Conservation (phyloP, 257 asterid species). For the Primulina huaijiensis region DNA sequence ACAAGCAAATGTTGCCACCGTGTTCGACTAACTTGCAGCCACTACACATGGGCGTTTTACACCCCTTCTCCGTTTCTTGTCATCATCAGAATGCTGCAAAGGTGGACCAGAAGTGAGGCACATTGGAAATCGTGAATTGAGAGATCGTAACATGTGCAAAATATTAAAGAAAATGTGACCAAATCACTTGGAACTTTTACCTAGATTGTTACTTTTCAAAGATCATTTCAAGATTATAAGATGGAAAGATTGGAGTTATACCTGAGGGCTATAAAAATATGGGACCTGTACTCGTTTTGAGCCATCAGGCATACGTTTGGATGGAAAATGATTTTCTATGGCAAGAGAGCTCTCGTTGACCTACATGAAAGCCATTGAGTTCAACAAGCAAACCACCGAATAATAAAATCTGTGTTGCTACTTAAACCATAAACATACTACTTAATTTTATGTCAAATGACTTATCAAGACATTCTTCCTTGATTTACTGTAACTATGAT, state of each 20-base stretch:
- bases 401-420: background rate
- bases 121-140: background rate
- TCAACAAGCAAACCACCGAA: background rate
- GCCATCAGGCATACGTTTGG: constrained; percentile 88
- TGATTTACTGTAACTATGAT: too few species aligned
- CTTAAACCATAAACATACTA: background rate
- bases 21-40: constrained; percentile 30
- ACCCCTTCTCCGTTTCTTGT: constrained; percentile 43
- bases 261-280: constrained; percentile 60
- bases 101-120: background rate
- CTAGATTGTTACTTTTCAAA: background rate
- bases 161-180: background rate
- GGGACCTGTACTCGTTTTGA: constrained; percentile 83
- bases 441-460: too few species aligned
- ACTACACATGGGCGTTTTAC: constrained; percentile 54
- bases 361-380: constrained; percentile 34
- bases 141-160: background rate
- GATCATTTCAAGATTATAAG: background rate
- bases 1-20: background rate
- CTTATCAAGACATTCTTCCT: too few species aligned
- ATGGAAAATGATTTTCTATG: constrained; percentile 39
- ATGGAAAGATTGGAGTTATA: constrained; percentile 18
- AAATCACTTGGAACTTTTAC: background rate
- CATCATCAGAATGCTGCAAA: constrained; percentile 48
- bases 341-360: constrained; percentile 36